A percentile compares a stretch with the other conserved stretches of the same genome.
Conservation (phyloP, 441 rosid genomes). For the Euphorbia celastroides region DNA sequence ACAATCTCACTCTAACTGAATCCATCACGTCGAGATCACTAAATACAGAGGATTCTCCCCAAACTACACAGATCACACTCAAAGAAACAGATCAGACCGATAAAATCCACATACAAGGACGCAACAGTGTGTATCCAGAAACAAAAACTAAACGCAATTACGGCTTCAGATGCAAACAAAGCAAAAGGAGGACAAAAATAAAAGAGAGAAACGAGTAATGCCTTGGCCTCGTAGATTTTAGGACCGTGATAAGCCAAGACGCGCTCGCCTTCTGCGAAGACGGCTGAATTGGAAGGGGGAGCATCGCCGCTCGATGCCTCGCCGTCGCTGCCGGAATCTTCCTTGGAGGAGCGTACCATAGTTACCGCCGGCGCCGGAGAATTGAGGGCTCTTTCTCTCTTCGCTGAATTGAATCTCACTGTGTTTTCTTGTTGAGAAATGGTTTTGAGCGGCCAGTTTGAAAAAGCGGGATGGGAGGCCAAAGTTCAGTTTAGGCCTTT, state of each 20-base stretch:
- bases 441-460: background rate
- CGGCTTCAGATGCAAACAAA: background rate
- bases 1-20: background rate
- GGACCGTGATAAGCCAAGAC: conserved; percentile 98
- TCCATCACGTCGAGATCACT: background rate
- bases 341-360: conserved; percentile 54
- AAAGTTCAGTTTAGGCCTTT: background rate
- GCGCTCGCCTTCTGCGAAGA: conserved; percentile 87
- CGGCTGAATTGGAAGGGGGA: conserved; percentile 49
- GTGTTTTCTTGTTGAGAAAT: background rate
- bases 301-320: conserved; percentile 70
- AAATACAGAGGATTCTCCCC: background rate
- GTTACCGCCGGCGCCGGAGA: background rate
- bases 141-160: background rate
- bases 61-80: background rate
- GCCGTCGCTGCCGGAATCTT: conserved; percentile 68
- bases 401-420: background rate
- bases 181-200: background rate
- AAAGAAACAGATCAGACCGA: background rate
- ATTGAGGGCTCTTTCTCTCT: background rate
- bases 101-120: background rate
- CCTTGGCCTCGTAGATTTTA: conserved; percentile 99
- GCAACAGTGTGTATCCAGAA: background rate
- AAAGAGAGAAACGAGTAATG: conserved; percentile 19
- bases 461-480: background rate